Evolutionary conservation across 169 alveolate genomes (phyloP).

Genomic region (Plasmodium knowlesi): DNA sequence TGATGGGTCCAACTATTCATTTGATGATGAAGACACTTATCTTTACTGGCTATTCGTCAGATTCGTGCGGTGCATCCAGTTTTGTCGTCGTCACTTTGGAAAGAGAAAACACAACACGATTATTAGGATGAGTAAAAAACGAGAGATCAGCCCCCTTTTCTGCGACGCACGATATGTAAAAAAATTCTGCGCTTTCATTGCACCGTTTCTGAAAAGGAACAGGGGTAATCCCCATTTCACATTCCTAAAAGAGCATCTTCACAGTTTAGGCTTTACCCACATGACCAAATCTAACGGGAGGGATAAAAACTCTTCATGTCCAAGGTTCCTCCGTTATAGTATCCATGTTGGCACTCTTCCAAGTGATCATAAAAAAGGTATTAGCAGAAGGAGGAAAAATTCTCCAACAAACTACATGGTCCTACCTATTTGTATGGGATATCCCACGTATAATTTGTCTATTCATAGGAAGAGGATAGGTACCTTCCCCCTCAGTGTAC

Average conservation of each 20-base stretch:
- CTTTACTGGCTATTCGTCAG: slow-evolving; percentile 10
- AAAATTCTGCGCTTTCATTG: background rate
- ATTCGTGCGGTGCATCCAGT: background rate
- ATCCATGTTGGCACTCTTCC: background rate
- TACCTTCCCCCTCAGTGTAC: background rate
- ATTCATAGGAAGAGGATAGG: background rate
- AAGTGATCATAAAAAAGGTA: background rate
- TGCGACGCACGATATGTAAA: background rate
- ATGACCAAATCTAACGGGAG: background rate
- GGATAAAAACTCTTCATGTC: background rate
- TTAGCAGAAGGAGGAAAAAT: background rate
- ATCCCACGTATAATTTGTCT: slow-evolving; percentile 8
- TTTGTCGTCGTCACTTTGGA: background rate
- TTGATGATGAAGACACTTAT: background rate
- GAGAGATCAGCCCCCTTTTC: background rate
- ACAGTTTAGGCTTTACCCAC: background rate
- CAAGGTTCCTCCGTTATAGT: background rate
- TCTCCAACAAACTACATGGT: background rate
- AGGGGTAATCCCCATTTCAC: background rate
- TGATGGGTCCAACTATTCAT: slow-evolving; percentile 3
- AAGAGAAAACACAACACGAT: background rate
- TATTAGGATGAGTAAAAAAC: background rate
- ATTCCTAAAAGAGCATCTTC: background rate
- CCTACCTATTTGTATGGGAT: background rate
- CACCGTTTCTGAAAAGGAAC: background rate